Percentiles rank a stretch among this genome's conserved stretches.
phyloP scores from a whole-genome alignment of 129 eudicot genomes.

The Tagetes patula region DNA sequence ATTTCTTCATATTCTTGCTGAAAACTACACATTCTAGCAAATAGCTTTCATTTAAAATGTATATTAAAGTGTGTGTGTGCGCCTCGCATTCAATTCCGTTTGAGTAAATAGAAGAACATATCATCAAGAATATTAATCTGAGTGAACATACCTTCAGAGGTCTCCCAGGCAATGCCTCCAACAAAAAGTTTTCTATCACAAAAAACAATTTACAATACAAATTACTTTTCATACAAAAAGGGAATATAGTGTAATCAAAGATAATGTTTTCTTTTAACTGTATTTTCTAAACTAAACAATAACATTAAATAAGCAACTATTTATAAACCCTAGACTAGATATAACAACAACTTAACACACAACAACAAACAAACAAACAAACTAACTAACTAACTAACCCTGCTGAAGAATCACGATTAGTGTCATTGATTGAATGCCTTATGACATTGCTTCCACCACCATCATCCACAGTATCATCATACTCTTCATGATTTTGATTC shows the following conservation, averaged over 20 bases:
- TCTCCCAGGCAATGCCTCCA: conserved; percentile 99
- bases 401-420: conserved; percentile 68
- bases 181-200: conserved; percentile 91
- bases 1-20: not conserved
- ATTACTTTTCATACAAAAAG: conserved; percentile 33
- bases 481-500: conserved; percentile 38
- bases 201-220: conserved; percentile 60
- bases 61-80: not conserved
- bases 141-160: conserved; percentile 62
- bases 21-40: conserved; percentile 8
- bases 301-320: conserved; percentile 30
- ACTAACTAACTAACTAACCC: conserved; percentile 68
- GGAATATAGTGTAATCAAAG: conserved; percentile 1
- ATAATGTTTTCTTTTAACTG: conserved; percentile 18
- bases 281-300: conserved; percentile 33
- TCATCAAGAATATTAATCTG: not conserved
- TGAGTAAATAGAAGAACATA: not conserved
- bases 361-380: conserved; percentile 36
- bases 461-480: conserved; percentile 59
- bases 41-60: not conserved
- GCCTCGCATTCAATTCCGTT: not conserved
- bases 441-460: conserved; percentile 51
- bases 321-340: conserved; percentile 30
- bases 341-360: conserved; percentile 29
- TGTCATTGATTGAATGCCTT: conserved; percentile 52